A percentile compares a stretch with the other conserved stretches of the same genome.
phyloP scores from a whole-genome alignment of 352 stramenopile genomes.

The Hyaloperonospora brassicae region DNA sequence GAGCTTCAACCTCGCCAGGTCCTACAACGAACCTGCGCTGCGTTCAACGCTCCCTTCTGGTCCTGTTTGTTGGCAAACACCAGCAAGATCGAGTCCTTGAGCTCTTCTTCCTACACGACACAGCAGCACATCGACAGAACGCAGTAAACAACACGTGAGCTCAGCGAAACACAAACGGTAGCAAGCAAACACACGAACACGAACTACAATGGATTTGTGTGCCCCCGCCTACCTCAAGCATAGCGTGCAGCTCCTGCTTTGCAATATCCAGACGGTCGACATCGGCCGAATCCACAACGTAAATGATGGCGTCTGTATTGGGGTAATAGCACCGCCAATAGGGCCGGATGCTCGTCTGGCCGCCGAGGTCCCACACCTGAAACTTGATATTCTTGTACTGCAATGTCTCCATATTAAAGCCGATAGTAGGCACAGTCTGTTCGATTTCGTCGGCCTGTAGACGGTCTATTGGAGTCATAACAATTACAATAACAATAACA shows the following conservation, averaged over 20 bases:
- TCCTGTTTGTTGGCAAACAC: constrained; percentile 99
- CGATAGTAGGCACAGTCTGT: constrained; percentile 98
- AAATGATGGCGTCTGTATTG: constrained; percentile 97
- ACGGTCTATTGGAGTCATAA: constrained; percentile 36
- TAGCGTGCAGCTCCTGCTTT: constrained; percentile 95
- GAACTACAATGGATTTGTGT: neutral
- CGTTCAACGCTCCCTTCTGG: constrained; percentile 90
- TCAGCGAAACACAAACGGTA: constrained; percentile 4
- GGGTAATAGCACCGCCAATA: constrained; percentile 99
- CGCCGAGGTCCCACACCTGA: constrained; percentile 99
- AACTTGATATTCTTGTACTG: constrained; percentile 93
- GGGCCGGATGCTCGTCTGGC: constrained; percentile 98
- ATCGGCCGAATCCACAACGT: constrained; percentile 94
- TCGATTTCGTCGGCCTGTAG: constrained; percentile 92
- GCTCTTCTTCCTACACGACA: constrained; percentile 91
- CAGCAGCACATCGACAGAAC: neutral
- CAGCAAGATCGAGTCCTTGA: constrained; percentile 97
- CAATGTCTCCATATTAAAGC: constrained; percentile 93
- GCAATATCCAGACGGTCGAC: constrained; percentile 95
- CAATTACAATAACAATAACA: no score
- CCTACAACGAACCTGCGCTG: constrained; percentile 52
- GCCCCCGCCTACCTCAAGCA: constrained; percentile 84
- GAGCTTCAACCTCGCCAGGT: neutral
- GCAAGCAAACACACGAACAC: neutral
- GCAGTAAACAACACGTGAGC: no score